Conservation (phyloP, 768 basidiomycete genomes). For the Naganishia antarctica region DNA sequence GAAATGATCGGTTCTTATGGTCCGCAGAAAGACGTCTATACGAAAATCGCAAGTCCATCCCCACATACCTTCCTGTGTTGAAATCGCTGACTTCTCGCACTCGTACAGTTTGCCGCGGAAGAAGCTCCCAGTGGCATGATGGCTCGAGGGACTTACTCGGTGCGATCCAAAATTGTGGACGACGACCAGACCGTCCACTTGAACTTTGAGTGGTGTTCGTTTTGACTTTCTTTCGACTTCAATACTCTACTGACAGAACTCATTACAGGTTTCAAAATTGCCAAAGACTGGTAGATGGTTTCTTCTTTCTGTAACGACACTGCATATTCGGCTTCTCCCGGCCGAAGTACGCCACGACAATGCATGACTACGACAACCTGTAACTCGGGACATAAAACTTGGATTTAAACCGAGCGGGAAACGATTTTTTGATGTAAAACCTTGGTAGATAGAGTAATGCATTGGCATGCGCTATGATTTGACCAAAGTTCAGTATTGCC, state of each 20-base stretch:
- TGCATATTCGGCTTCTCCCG: neutral
- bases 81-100: too few relatives aligned
- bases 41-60: conserved; percentile 52
- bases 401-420: too few relatives aligned
- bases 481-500: too few relatives aligned
- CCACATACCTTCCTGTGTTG: too few relatives aligned
- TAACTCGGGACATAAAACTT: too few relatives aligned
- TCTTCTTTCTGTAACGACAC: neutral
- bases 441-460: too few relatives aligned
- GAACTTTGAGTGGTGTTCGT: conserved; percentile 71
- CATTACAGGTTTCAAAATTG: conserved; percentile 72
- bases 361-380: conserved; percentile 1
- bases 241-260: too few relatives aligned
- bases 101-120: conserved; percentile 47
- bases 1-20: conserved; percentile 92
- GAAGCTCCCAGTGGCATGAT: conserved; percentile 67
- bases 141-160: conserved; percentile 75
- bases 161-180: conserved; percentile 76
- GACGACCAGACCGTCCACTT: conserved; percentile 73
- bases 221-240: neutral
- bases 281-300: conserved; percentile 76
- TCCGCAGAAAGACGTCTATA: conserved; percentile 65
- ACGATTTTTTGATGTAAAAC: too few relatives aligned
- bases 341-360: conserved; percentile 4
- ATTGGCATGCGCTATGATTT: too few relatives aligned